A percentile compares a stretch with the other conserved stretches of the same genome.
These are phyloP conservation scores for Coemansia guatemalensis DNA, from an alignment of 192 early-diverging fungal genomes.

Conservation along the genomic window DNA sequence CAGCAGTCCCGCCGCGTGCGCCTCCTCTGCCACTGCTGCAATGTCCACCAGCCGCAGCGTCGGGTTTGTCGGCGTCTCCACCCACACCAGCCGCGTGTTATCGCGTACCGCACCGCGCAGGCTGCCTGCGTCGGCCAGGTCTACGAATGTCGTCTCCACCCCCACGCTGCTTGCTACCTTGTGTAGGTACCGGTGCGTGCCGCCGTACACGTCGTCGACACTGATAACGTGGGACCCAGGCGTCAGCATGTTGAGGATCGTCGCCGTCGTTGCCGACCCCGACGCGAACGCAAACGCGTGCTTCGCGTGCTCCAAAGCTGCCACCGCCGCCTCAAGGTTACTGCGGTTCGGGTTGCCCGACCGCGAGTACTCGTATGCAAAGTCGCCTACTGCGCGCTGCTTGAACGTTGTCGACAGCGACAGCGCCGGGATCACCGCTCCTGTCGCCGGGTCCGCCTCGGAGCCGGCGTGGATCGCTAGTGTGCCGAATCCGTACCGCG, in stretches of 20 bases:
- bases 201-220: constrained; percentile 90
- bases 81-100: constrained; percentile 81
- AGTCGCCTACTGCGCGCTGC: constrained; percentile 88
- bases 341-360: constrained; percentile 77
- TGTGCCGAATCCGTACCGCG: constrained; percentile 76
- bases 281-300: constrained; percentile 83
- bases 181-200: constrained; percentile 85
- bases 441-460: constrained; percentile 84
- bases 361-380: constrained; percentile 84
- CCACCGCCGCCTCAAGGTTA: constrained; percentile 82
- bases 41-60: constrained; percentile 83
- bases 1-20: constrained; percentile 63
- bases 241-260: constrained; percentile 69
- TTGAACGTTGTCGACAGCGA: constrained; percentile 96
- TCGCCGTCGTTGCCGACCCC: constrained; percentile 83
- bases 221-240: constrained; percentile 75
- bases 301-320: constrained; percentile 87
- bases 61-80: constrained; percentile 89
- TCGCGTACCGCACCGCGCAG: constrained; percentile 62
- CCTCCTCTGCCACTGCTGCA: constrained; percentile 61
- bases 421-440: constrained; percentile 96
- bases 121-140: constrained; percentile 67
- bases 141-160: constrained; percentile 76
- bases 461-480: constrained; percentile 94
- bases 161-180: constrained; percentile 72